These are phyloP conservation scores for Herpetomonas tarakana DNA, from an alignment of 208 protist species.

Conservation along the genomic window DNA sequence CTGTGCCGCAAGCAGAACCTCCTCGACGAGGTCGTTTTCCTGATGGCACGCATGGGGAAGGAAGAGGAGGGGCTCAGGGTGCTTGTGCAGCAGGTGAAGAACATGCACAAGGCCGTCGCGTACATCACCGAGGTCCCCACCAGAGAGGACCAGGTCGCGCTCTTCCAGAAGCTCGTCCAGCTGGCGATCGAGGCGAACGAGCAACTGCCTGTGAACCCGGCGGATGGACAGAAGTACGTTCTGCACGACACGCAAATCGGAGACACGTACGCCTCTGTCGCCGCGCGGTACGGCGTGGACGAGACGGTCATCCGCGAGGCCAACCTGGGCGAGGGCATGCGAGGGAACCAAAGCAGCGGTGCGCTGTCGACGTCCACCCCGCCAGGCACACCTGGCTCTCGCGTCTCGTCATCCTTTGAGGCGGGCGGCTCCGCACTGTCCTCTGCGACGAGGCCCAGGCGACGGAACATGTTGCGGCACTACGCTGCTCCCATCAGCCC, in stretches of 20 bases:
- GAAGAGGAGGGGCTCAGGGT: conserved; percentile 75
- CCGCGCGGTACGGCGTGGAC: conserved; percentile 37
- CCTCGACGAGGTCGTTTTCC: conserved; percentile 67
- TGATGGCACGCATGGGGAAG: conserved; percentile 69
- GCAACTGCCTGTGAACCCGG: conserved; percentile 16
- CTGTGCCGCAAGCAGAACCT: conserved; percentile 63
- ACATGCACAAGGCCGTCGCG: conserved; percentile 39
- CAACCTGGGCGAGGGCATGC: conserved; percentile 8
- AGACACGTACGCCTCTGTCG: conserved; percentile 51
- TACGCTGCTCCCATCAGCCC: background rate
- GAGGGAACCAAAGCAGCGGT: background rate
- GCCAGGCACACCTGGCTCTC: background rate
- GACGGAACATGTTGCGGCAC: background rate
- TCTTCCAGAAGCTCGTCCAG: conserved; percentile 54
- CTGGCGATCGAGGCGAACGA: conserved; percentile 35
- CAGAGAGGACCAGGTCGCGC: conserved; percentile 45
- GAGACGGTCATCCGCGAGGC: conserved; percentile 17
- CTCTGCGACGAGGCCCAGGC: background rate
- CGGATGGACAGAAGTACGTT: conserved; percentile 25
- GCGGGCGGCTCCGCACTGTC: background rate
- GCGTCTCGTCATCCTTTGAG: background rate
- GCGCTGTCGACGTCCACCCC: background rate
- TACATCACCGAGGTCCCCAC: conserved; percentile 40
- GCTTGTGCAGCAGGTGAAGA: conserved; percentile 56
- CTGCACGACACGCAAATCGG: conserved; percentile 29